Conservation (phyloP, 2,329 filamentous ascomycete species). For the Claviceps pazoutovae region DNA sequence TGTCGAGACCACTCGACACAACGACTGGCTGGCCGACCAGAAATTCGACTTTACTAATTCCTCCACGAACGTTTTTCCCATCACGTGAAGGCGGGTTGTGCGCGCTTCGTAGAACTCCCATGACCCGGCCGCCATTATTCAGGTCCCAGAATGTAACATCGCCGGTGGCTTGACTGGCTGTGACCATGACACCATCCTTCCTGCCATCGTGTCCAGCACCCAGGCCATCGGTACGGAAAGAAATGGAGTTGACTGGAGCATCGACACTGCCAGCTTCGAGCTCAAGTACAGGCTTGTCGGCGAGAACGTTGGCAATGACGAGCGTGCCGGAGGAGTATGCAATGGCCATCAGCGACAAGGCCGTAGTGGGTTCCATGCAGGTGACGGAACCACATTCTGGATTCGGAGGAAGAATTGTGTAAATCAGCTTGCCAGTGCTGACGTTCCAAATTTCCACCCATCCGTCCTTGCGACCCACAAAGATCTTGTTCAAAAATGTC, state of each 20-base stretch:
- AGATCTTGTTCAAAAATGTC: constrained; percentile 91
- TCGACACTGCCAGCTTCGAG: constrained; percentile 53
- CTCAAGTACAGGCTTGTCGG: constrained; percentile 58
- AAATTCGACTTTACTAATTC: constrained; percentile 80
- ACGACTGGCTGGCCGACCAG: constrained; percentile 79
- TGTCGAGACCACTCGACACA: constrained; percentile 81
- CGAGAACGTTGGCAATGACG: constrained; percentile 67
- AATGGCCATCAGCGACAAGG: constrained; percentile 73
- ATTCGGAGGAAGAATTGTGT: constrained; percentile 69
- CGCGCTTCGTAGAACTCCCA: constrained; percentile 74
- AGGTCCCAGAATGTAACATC: constrained; percentile 96
- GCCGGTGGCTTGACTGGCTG: constrained; percentile 61
- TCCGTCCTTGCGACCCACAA: constrained; percentile 76
- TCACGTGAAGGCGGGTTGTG: constrained; percentile 59
- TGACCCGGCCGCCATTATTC: constrained; percentile 74
- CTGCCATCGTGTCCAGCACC: constrained; percentile 81
- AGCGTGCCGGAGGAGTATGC: constrained; percentile 71
- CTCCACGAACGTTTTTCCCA: constrained; percentile 48
- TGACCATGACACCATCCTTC: constrained; percentile 86
- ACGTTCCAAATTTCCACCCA: constrained; percentile 96
- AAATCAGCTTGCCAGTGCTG: constrained; percentile 79
- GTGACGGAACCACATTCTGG: constrained; percentile 69
- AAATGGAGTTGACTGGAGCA: constrained; percentile 62
- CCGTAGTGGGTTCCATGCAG: constrained; percentile 71
- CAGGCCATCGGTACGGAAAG: constrained; percentile 78